Base-by-base conservation (phyloP, 495 filamentous ascomycete species). In the Trichoderma gamsii region DNA sequence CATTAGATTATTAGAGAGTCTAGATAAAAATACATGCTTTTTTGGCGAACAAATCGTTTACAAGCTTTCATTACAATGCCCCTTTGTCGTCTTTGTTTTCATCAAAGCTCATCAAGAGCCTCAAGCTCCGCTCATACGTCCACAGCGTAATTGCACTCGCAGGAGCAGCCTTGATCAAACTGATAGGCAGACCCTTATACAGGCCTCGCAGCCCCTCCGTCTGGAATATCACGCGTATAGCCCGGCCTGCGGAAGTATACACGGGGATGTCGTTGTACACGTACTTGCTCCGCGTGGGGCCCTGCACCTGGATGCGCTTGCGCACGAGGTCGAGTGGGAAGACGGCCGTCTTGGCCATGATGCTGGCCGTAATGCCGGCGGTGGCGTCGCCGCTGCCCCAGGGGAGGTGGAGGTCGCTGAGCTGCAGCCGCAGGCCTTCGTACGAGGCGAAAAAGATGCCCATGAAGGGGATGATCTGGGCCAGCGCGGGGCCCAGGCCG, bases 91-190 rank as follows among this genome's bases (percentile, higher is more conserved):
- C 69, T 41, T 69, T 52, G 66, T 29, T 32, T 64, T 74, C 69
- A 0, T 69, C 71, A 67, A 79, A 74, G 51, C 83, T 78, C 43
- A 83, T 82, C 52, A 92, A 77, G 7, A 88, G 72, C 68, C 76
- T 82, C 76, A 96, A 76, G 7, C 83, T 84, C 71, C 86, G 78
- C 79, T 97, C 95, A 78, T 97, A 98, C 1, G 94, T 97, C 95
- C 96, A 99, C 91, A 99, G 95, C 0, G 95, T 99, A 23, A 97
- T 87, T 2, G 95, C 96, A 77, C 92, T 96, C 25, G 96, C 88
- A 63, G 95, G 95, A 38, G 94, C 96, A 18, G 95, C 92, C 81
- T 99, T 99, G 69, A 97, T 70, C 78, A 99, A 76, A 72, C 92
- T 92, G 3, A 98, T 92, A 4, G 88, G 89, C 69, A 99, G 77